Evolutionary conservation across 306 rosid species (phyloP).

Genomic region (Nissolia schottii): DNA sequence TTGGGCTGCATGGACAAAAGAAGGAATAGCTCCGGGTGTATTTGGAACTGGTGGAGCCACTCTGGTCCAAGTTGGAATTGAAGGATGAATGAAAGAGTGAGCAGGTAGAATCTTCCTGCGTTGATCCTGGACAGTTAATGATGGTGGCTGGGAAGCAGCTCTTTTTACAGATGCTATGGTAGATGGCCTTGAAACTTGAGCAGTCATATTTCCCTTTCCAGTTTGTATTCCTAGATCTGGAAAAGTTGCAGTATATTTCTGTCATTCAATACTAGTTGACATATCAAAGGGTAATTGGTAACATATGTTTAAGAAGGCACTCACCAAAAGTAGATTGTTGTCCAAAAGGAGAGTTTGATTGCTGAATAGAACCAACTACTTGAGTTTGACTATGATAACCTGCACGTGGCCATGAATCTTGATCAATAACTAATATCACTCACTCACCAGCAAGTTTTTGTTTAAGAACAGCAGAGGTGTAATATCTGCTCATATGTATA

Average conservation of each 20-base stretch:
- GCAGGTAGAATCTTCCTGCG: slow-evolving; percentile 17
- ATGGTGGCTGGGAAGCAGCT: slow-evolving; percentile 23
- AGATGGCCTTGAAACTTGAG: slow-evolving; percentile 17
- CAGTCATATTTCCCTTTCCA: slow-evolving; percentile 15
- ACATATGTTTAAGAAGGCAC: slow-evolving; percentile 2
- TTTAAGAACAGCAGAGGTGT: background rate
- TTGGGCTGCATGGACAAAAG: background rate
- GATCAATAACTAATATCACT: slow-evolving; percentile 1
- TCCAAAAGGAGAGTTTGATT: slow-evolving; percentile 11
- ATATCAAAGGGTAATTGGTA: background rate
- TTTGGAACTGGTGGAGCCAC: slow-evolving; percentile 14
- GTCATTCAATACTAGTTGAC: background rate
- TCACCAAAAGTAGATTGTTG: slow-evolving; percentile 13
- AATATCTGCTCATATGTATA: background rate
- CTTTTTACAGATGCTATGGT: slow-evolving; percentile 26
- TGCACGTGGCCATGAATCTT: slow-evolving; percentile 9
- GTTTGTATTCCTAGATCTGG: slow-evolving; percentile 15
- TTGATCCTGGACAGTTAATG: slow-evolving; percentile 12
- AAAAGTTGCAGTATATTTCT: background rate
- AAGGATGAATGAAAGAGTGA: background rate
- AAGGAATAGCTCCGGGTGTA: slow-evolving; percentile 12
- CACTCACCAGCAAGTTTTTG: background rate
- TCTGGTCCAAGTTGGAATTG: background rate
- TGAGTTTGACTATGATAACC: slow-evolving; percentile 23
- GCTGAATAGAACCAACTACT: slow-evolving; percentile 22